Evolutionary conservation across 2,329 filamentous ascomycete genomes (phyloP), one percentile per base, ranked within the genome.

Genomic region (Hypoxylon rubiginosum): DNA sequence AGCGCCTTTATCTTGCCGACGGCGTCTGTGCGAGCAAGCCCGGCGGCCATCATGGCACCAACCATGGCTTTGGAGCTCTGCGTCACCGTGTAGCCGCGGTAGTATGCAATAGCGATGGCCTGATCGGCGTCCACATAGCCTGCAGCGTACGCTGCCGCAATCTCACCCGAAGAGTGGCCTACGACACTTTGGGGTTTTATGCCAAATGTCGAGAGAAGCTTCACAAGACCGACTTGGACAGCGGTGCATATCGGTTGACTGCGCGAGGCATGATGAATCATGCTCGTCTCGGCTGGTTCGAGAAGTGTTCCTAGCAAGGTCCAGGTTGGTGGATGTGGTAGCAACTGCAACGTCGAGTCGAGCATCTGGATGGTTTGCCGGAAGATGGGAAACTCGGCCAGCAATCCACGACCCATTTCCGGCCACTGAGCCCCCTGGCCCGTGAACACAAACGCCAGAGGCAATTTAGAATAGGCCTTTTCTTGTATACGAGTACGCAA

Each of bases 141-240:
- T 1, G 78, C 76, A 2, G 77, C 77, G 53, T 81, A 84, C 0
- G 82, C 81, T 0, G 82, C 82, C 0, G 80, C 81, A 32, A 84
- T 79, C 61, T 80, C 79, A 1, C 78, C 78, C 0, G 74, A 77
- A 0, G 78, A 80, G 49, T 80, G 74, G 1, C 74, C 72, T 0
- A 73, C 21, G 0, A 70, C 60, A 0, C 64, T 50, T 0, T 45
- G 5, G 1, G 73, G 69, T 0, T 0, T 26, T 2, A 75, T 43
- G 0, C 46, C 52, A 67, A 68, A 76, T 1, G 7, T 39, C 0
- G 15, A 10, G 0, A 76, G 45, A 0, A 74, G 10, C 0, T 71
- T 15, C 0, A 75, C 60, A 2, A 76, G 45, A 0, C 28, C 68
- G 3, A 76, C 66, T 17, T 76, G 74, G 1, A 76, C 17, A 1